Conservation (phyloP, 441 rosid species). For the Viola pubescens region DNA sequence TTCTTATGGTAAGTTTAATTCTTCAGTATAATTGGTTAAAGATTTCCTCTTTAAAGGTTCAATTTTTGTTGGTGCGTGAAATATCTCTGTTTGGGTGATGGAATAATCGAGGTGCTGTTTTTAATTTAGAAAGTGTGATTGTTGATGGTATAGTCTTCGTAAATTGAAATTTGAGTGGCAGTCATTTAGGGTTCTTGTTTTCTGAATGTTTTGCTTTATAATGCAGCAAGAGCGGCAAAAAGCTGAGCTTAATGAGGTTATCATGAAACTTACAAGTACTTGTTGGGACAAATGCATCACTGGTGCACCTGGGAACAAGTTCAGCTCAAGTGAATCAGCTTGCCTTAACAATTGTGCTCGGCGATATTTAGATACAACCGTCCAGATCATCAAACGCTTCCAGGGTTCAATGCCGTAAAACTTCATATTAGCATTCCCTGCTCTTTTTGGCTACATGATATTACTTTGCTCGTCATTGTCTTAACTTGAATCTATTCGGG, state of each 20-base stretch:
- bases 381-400: conserved; percentile 69
- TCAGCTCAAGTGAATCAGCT: conserved; percentile 75
- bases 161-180: background rate
- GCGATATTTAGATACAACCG: conserved; percentile 73
- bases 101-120: no score
- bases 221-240: conserved; percentile 80
- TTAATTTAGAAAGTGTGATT: background rate
- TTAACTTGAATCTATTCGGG: background rate
- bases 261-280: conserved; percentile 62
- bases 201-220: conserved; percentile 14
- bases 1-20: conserved; percentile 44
- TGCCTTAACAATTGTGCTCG: conserved; percentile 72
- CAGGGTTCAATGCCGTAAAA: conserved; percentile 46
- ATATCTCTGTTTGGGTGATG: no score
- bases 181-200: background rate
- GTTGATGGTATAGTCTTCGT: no score
- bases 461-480: background rate
- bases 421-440: background rate
- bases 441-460: conserved; percentile 7
- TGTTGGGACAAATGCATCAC: conserved; percentile 95
- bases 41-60: no score
- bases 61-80: no score
- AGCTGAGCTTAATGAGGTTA: conserved; percentile 71
- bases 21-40: no score
- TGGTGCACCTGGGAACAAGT: conserved; percentile 74